Conservation (phyloP, 495 filamentous ascomycete species). For the Annulohypoxylon bovei region DNA sequence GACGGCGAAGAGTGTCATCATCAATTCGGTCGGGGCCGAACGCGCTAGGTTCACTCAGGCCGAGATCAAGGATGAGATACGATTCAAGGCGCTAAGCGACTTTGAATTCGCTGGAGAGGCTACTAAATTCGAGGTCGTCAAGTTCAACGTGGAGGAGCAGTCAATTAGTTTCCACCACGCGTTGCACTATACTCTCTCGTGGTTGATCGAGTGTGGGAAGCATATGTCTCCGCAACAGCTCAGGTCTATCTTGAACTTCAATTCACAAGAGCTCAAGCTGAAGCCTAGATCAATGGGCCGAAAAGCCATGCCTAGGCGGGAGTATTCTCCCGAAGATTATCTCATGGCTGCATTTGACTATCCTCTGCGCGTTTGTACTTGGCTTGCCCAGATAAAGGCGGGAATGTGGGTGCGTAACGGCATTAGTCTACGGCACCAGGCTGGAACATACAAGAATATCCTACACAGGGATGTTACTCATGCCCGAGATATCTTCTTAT, state of each 20-base stretch:
- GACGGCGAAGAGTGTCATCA: conserved; percentile 78
- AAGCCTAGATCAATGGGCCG: conserved; percentile 64
- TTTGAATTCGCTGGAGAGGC: conserved; percentile 80
- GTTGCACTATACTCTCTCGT: conserved; percentile 96
- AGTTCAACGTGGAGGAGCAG: conserved; percentile 85
- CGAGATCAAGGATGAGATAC: conserved; percentile 84
- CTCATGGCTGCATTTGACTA: conserved; percentile 91
- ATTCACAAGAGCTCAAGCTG: conserved; percentile 65
- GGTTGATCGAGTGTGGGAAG: conserved; percentile 92
- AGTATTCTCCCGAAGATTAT: conserved; percentile 75
- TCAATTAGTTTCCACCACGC: conserved; percentile 98
- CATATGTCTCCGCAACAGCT: conserved; percentile 73
- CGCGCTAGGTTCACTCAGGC: conserved; percentile 84
- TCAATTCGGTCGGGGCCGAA: conserved; percentile 90
- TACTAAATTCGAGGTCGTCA: conserved; percentile 75
- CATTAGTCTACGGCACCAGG: conserved; percentile 92
- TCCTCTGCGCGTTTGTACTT: conserved; percentile 90
- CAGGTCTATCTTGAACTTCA: conserved; percentile 70
- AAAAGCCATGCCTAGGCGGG: conserved; percentile 60
- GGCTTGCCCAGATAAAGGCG: conserved; percentile 97
- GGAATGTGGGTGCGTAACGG: conserved; percentile 99
- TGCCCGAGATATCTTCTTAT: conserved; percentile 91
- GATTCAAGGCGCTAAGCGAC: conserved; percentile 77
- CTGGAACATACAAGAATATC: conserved; percentile 89
- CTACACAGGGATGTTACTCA: conserved; percentile 88